Evolutionary conservation across 2,329 filamentous ascomycete species (phyloP).

Genomic region (Hymenoscyphus fructigenus): DNA sequence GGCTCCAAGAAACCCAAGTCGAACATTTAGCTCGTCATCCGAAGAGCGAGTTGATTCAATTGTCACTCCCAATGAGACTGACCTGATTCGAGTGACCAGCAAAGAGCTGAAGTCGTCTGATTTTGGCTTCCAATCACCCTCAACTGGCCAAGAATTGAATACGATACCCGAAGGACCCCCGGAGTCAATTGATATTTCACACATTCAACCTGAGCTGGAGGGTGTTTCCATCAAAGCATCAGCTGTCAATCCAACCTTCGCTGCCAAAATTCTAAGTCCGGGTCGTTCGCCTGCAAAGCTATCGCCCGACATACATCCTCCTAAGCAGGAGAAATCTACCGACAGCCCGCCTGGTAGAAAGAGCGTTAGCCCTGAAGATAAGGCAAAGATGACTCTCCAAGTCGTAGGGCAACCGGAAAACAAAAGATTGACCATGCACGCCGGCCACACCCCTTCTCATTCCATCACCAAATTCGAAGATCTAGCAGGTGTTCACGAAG

Average conservation of each 20-base stretch:
- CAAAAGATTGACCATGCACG: constrained; percentile 58
- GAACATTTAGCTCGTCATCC: constrained; percentile 31
- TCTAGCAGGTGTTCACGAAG: constrained; percentile 10
- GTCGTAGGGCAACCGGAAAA: constrained; percentile 40
- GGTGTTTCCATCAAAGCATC: constrained; percentile 56
- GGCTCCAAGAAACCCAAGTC: constrained; percentile 33
- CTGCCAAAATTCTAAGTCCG: constrained; percentile 33
- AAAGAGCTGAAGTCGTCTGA: constrained; percentile 36
- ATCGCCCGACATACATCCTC: constrained; percentile 25
- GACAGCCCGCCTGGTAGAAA: constrained; percentile 7
- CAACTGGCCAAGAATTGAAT: constrained; percentile 17
- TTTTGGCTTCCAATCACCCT: constrained; percentile 29
- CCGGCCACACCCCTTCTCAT: constrained; percentile 62
- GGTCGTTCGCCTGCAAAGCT: constrained; percentile 28
- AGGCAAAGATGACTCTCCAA: constrained; percentile 21
- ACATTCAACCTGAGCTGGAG: constrained; percentile 59
- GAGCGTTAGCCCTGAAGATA: constrained; percentile 13
- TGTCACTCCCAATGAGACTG: constrained; percentile 27
- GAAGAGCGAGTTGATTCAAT: constrained; percentile 33
- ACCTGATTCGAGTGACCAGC: constrained; percentile 31
- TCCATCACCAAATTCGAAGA: constrained; percentile 52
- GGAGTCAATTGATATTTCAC: constrained; percentile 54
- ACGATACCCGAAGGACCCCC: constrained; percentile 25
- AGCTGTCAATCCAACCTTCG: constrained; percentile 44
- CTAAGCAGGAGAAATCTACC: constrained; percentile 21